Evolutionary conservation across 2,329 filamentous ascomycete species (phyloP), one percentile per base, ranked within the genome.

Genomic region (Cercospora sojina): DNA sequence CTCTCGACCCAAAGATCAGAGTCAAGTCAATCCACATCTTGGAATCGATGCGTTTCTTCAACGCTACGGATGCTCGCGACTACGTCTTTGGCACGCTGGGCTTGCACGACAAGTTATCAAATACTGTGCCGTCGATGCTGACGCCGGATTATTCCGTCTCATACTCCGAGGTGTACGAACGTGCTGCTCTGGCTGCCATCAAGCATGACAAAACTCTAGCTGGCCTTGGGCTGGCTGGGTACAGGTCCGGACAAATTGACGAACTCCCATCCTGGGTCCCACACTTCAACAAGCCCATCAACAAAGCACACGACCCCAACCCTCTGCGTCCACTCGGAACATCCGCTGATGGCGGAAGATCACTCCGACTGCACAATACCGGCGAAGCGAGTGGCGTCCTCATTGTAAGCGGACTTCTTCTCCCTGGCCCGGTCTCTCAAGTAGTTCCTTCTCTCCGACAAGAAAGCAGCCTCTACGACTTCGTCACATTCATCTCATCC

Each of bases 11-110:
- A 27, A 38, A 38, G 1, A 32, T 60, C 55, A 51, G 25, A 51
- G 25, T 51, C 47, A 51, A 51, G 47, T 23, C 47, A 23, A 51
- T 51, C 13, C 47, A 51, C 47, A 51, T 51, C 10, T 16, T 51
- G 20, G 47, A 51, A 27, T 51, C 47, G 20, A 51, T 64, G 25
- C 53, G 49, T 38, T 61, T 27, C n/a, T 60, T 58, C 35, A 59
- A 64, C 13, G 62, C 64, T 18, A 49, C 62, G n/a, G 64, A 67
- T 43, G 53, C 60, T 4, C 32, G 64, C 25, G 64, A 65, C 49
- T 41, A 55, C 23, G 31, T 65, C n/a, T 65, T 27, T 16, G 64
- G 57, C 13, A 32, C 49, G 8, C 47, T 65, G 6, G 64, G 64
- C n/a, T 13, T 65, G 5, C 47, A 62, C 16, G 25, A 62, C 3